phyloP scores from a whole-genome alignment of 257 asterid species.

The Misopates orontium region DNA sequence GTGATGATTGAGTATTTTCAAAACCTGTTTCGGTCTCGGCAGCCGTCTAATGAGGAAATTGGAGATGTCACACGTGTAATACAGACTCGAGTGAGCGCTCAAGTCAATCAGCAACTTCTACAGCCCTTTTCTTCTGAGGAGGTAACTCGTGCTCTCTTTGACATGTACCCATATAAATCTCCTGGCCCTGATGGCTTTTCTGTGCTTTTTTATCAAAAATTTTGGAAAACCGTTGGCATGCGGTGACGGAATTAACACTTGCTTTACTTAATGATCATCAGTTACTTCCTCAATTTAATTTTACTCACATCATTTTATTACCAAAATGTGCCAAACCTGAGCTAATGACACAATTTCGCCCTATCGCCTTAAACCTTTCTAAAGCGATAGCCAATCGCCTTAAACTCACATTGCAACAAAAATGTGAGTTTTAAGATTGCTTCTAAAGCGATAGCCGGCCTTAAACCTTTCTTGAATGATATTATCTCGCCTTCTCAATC shows the following conservation, averaged over 20 bases:
- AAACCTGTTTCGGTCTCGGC: neutral
- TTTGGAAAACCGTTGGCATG: too few species aligned
- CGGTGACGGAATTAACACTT: too few species aligned
- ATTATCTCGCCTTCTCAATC: neutral
- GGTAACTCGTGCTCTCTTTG: neutral
- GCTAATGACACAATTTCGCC: neutral
- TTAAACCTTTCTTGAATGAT: neutral
- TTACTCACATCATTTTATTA: neutral
- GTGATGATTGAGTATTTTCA: neutral
- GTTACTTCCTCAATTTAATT: neutral
- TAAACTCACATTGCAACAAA: too few species aligned
- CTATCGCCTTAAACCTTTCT: too few species aligned
- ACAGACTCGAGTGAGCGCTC: neutral
- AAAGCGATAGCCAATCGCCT: too few species aligned
- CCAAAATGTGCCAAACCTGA: neutral
- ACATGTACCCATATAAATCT: neutral
- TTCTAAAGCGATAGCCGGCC: neutral
- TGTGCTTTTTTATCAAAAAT: neutral
- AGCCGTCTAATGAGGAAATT: neutral
- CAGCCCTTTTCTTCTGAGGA: neutral
- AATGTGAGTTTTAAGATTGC: slow-evolving; percentile 19
- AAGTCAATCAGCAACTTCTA: neutral
- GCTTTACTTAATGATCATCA: neutral
- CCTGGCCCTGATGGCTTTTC: neutral
- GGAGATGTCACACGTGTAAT: neutral